Evolutionary conservation across 352 stramenopile species (phyloP), one percentile per base, ranked within the genome.

Genomic region (Elongisporangium undulatum): DNA sequence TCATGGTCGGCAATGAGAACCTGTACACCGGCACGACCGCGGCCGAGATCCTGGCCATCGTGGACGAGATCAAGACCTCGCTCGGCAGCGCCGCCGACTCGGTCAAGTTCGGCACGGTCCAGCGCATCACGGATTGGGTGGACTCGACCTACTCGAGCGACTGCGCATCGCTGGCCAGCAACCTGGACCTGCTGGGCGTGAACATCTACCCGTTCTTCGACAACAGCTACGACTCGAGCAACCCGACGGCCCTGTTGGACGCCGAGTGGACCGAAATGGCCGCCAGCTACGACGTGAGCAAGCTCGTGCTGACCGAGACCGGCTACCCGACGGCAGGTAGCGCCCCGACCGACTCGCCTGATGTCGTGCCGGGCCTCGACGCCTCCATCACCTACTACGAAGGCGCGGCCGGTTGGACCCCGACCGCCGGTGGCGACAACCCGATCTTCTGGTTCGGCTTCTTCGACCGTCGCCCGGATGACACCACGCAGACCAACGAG

Each of bases 141-240:
- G 68, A 70, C 56, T 52, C 59, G 17, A 24, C 45, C 50, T 78
- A 76, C 53, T 63, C 75, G 38, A 51, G 41, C 16, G 64, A 82
- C 54, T 74, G 63, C 17, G 61, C 69, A 10, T 49, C 22, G 4
- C 57, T 86, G 12, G 59, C 65, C 12, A 56, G 29, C 21, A 70
- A 66, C 49, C 64, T 84, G 3, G 74, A 82, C 57, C 74, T 84
- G 56, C 67, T 87, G 12, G 74, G 76, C 6, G 76, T 82, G n/a
- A 83, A 76, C 48, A 83, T 83, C 62, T 86, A 83, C 56, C 76
- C 74, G 48, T 87, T 82, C 62, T 87, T 87, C 39, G 66, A 79
- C 54, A 56, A 71, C 55, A 82, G 71, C 58, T 87, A 86, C 63
- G 67, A 86, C 50, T 56, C 61, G 21, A 72, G 53, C 45, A 62